Conservation (phyloP, 2,329 filamentous ascomycete species). For the Diaporthe humulicola region DNA sequence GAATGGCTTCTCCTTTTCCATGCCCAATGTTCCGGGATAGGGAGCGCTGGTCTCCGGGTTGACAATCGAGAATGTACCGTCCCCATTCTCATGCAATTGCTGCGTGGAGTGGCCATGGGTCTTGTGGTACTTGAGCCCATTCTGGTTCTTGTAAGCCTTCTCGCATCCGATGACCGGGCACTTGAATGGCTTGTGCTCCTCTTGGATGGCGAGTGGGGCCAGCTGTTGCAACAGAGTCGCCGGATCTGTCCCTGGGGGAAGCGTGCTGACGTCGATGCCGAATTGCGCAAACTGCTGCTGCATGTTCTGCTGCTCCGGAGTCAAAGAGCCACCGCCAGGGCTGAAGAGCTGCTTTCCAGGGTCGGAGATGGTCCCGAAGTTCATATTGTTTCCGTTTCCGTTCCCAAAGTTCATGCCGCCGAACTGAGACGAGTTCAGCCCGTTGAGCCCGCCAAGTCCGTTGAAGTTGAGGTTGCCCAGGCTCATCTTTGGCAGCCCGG, state of each 20-base stretch:
- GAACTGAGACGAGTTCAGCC: slow-evolving; percentile 57
- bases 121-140: slow-evolving; percentile 92
- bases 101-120: slow-evolving; percentile 96
- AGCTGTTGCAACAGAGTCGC: slow-evolving; percentile 69
- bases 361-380: slow-evolving; percentile 82
- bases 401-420: slow-evolving; percentile 68
- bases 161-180: slow-evolving; percentile 98
- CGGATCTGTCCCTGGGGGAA: slow-evolving; percentile 81
- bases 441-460: slow-evolving; percentile 48
- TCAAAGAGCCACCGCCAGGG: slow-evolving; percentile 79
- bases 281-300: slow-evolving; percentile 79
- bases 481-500: slow-evolving; percentile 69
- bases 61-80: slow-evolving; percentile 98
- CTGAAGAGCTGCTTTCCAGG: slow-evolving; percentile 95
- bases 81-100: slow-evolving; percentile 94
- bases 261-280: slow-evolving; percentile 81
- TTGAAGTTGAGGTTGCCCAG: slow-evolving; percentile 71
- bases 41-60: slow-evolving; percentile 95
- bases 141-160: slow-evolving; percentile 99
- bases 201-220: slow-evolving; percentile 76
- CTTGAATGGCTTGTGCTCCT: slow-evolving; percentile 97
- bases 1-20: slow-evolving; percentile 99
- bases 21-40: slow-evolving; percentile 96
- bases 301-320: slow-evolving; percentile 71
- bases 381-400: slow-evolving; percentile 56